These are phyloP conservation scores for Piloderma croceum DNA, from an alignment of 768 basidiomycete species.

Conservation along the genomic window DNA sequence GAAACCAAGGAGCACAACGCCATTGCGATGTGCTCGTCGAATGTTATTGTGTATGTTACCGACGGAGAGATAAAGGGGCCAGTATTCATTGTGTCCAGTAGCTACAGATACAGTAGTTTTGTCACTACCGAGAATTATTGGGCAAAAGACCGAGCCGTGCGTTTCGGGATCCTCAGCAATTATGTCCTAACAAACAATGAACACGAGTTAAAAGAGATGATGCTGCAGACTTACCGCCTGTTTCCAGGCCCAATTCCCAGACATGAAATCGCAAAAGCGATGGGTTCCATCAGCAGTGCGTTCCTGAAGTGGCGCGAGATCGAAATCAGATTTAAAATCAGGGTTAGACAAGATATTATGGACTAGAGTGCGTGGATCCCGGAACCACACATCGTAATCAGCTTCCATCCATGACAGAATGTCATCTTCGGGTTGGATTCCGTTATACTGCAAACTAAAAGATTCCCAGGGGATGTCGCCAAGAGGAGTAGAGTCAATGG, in stretches of 20 bases:
- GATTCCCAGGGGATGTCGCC: conserved; percentile 25
- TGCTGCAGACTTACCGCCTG: conserved; percentile 25
- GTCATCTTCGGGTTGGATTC: conserved; percentile 13
- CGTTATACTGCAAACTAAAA: conserved; percentile 14
- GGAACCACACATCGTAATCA: too few relatives aligned
- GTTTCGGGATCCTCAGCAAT: conserved; percentile 18
- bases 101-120: conserved; percentile 35
- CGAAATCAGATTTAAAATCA: conserved; percentile 29
- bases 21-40: conserved; percentile 27
- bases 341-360: conserved; percentile 28
- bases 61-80: conserved; percentile 29
- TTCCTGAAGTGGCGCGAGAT: conserved; percentile 26
- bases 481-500: conserved; percentile 20
- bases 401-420: conserved; percentile 32
- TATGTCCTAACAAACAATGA: conserved; percentile 7
- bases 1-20: conserved; percentile 24
- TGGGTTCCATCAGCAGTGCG: conserved; percentile 19
- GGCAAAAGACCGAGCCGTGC: conserved; percentile 25
- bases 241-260: conserved; percentile 35
- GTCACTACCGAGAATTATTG: conserved; percentile 32
- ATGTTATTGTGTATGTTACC: conserved; percentile 29
- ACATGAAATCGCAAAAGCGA: too few relatives aligned
- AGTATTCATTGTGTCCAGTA: conserved; percentile 32
- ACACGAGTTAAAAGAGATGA: too few relatives aligned
- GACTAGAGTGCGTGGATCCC: conserved; percentile 25